These are phyloP conservation scores for Cryptococcus hybrid DNA, from an alignment of 1,284 basidiomycete species.

Conservation along the genomic window DNA sequence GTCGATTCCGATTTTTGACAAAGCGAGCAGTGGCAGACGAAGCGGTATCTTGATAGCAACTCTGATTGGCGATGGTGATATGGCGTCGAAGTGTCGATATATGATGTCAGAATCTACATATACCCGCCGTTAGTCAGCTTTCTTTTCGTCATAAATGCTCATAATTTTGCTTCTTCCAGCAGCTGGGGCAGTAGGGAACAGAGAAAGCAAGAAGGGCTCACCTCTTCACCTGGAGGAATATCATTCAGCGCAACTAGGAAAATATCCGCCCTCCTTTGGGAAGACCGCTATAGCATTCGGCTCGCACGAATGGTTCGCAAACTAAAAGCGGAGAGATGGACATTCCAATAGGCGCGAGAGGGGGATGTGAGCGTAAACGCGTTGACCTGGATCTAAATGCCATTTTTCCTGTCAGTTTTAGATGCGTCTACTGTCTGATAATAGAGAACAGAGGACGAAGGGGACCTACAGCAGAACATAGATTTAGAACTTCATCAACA, in stretches of 20 bases:
- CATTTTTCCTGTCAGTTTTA: conserved; percentile 57
- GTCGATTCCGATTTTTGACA: conserved; percentile 51
- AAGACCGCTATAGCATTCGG: conserved; percentile 91
- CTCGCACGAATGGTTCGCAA: conserved; percentile 87
- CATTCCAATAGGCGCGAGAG: conserved; percentile 72
- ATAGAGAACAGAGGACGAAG: neutral
- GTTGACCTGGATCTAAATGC: conserved; percentile 73
- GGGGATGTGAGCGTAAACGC: conserved; percentile 80
- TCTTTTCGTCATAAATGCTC: neutral
- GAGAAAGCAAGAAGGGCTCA: conserved; percentile 39
- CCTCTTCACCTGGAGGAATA: conserved; percentile 68
- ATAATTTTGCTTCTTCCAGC: too few species aligned
- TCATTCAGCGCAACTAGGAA: conserved; percentile 67
- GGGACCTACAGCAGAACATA: conserved; percentile 39
- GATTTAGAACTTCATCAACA: conserved; percentile 33
- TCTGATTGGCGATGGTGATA: conserved; percentile 58
- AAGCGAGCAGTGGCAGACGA: conserved; percentile 68
- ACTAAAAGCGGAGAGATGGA: conserved; percentile 74
- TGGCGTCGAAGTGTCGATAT: conserved; percentile 79
- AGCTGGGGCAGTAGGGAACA: too few species aligned
- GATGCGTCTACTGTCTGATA: conserved; percentile 36
- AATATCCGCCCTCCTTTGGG: conserved; percentile 58
- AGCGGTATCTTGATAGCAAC: conserved; percentile 73
- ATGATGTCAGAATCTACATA: conserved; percentile 62
- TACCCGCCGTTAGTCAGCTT: too few species aligned